Evolutionary conservation across 164 flowering plant genomes (phyloP), one percentile per base, ranked within the genome.

Genomic region (Magnolia kwangsiensis): DNA sequence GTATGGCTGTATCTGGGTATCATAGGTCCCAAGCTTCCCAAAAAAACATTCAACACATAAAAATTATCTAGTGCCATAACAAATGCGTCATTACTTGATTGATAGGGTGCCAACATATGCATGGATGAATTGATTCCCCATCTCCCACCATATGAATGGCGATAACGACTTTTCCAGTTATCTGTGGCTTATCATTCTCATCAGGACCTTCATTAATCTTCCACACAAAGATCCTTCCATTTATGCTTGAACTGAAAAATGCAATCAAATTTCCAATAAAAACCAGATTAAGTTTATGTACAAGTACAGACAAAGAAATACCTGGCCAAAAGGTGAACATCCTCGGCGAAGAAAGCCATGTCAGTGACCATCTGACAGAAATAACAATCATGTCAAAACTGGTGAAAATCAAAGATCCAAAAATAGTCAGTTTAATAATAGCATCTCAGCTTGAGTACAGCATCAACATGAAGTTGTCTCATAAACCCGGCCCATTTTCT

Each of bases 331-430:
- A 94, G 94, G 79, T 91, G 97, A 77, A 94, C 97, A 81, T 96
- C 97, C 77, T 94, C 98, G 13, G 99, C 98, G 81, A 92, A 96
- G 84, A 96, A 96, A 72, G 92, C 92, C 97, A 94, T 92, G 83
- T 96, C 99, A 4, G 95, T 87, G 70, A 96, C 97, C 85, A 96
- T 90, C 99, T 96, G 90, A 70, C 27, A 78, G 51, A 80, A 63
- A 77, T 75, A 21, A 72, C 11, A 14, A 23, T n/a, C 29, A 65
- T 8, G 24, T 21, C 11, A 29, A 65, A 20, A 65, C 9, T 0
- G 7, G 10, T 24, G 29, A 65, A 23, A n/a, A n/a, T 13, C 68
- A 65, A 65, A 3, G 68, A 21, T 65, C 37, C 16, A 65, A 65
- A 65, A 37, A 37, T 37, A 37, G 4, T 37, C 45, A 37, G 45